A percentile compares a stretch with the other conserved stretches of the same genome.
Conservation (phyloP, 2,329 filamentous ascomycete species). For the Penicillium corylophilum region DNA sequence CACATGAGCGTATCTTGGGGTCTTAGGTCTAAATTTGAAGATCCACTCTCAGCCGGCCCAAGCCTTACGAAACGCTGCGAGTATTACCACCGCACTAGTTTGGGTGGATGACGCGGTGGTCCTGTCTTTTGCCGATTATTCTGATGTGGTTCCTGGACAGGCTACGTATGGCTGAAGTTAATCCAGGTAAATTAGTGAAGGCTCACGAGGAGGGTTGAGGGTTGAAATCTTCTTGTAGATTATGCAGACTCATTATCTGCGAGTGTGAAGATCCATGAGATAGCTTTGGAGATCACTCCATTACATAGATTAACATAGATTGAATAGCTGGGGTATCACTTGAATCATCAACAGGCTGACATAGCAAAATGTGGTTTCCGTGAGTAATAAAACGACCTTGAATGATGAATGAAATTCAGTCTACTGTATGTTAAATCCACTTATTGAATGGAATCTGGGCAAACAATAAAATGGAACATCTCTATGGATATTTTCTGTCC, state of each 20-base stretch:
- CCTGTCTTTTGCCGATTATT: neutral
- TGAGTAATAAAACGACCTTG: neutral
- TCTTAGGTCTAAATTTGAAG: neutral
- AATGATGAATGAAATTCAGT: neutral
- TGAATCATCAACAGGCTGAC: neutral
- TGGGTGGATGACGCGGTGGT: conserved; percentile 4
- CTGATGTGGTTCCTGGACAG: conserved; percentile 8
- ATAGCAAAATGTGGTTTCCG: too few relatives aligned
- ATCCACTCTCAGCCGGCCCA: conserved; percentile 9
- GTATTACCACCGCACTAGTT: neutral
- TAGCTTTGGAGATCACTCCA: neutral
- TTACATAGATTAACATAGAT: neutral
- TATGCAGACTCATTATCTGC: neutral
- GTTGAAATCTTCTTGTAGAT: neutral
- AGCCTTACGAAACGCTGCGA: conserved; percentile 3
- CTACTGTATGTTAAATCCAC: neutral
- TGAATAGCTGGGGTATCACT: neutral
- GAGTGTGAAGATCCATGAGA: neutral
- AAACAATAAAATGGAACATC: neutral
- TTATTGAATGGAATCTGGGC: too few relatives aligned
- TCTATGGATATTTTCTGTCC: neutral
- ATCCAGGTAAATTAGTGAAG: neutral
- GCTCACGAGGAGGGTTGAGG: conserved; percentile 2
- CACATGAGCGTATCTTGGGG: neutral
- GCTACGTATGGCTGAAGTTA: neutral